Conservation (phyloP, 2,329 filamentous ascomycete genomes). For the Volutella citrinella region DNA sequence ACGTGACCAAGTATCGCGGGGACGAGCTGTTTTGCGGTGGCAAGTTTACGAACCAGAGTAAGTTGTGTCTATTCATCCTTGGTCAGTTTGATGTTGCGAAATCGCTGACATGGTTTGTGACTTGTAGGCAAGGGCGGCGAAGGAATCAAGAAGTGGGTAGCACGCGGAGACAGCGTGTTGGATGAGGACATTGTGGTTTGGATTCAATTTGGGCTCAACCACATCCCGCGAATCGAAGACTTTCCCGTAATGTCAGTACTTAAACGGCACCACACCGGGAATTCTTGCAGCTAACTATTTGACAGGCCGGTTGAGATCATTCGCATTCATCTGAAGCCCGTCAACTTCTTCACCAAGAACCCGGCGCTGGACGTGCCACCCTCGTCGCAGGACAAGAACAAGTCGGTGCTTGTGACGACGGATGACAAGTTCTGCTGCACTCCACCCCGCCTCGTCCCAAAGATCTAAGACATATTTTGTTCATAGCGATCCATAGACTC, state of each 20-base stretch:
- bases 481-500: too few relatives aligned
- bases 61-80: too few relatives aligned
- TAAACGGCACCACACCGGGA: too few relatives aligned
- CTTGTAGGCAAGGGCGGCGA: slow-evolving; percentile 5
- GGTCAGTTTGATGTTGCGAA: too few relatives aligned
- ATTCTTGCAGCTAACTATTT: too few relatives aligned
- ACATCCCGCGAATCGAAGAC: slow-evolving; percentile 53
- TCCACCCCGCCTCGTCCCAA: too few relatives aligned
- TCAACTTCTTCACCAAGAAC: slow-evolving; percentile 51
- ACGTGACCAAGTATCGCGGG: slow-evolving; percentile 42
- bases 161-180: slow-evolving; percentile 50
- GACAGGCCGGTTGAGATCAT: slow-evolving; percentile 51
- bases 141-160: slow-evolving; percentile 33
- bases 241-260: slow-evolving; percentile 59
- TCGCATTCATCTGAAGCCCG: slow-evolving; percentile 45
- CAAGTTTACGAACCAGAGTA: slow-evolving; percentile 43
- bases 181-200: slow-evolving; percentile 56
- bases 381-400: slow-evolving; percentile 11
- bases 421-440: too few relatives aligned
- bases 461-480: too few relatives aligned
- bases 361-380: slow-evolving; percentile 37
- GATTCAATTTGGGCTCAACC: slow-evolving; percentile 54
- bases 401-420: too few relatives aligned
- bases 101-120: too few relatives aligned
- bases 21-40: slow-evolving; percentile 59